Percentiles rank a stretch among this genome's conserved stretches.
phyloP scores from a whole-genome alignment of 129 eudicot species.

The Calendula officinalis region DNA sequence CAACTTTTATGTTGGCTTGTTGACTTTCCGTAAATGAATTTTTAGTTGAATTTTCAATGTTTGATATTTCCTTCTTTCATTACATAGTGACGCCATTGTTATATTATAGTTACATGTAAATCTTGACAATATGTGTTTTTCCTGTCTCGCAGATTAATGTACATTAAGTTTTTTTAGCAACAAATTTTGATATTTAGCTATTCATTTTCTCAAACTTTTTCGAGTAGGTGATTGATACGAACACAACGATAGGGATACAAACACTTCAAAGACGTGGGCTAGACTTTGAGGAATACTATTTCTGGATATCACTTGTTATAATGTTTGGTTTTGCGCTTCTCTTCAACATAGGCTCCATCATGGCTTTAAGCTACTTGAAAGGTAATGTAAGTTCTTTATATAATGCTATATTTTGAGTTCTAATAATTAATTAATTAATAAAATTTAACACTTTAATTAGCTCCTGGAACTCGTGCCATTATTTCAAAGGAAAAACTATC shows the following conservation, averaged over 20 bases:
- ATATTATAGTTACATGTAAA: too few relatives aligned
- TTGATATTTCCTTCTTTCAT: too few relatives aligned
- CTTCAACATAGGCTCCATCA: slow-evolving; percentile 36
- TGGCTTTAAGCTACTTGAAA: slow-evolving; percentile 44
- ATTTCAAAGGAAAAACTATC: slow-evolving; percentile 62
- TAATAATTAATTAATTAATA: slow-evolving; percentile 2
- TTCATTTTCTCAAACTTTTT: not conserved
- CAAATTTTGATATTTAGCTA: too few relatives aligned
- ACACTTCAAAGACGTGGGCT: slow-evolving; percentile 44
- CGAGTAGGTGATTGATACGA: slow-evolving; percentile 20
- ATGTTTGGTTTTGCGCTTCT: slow-evolving; percentile 34
- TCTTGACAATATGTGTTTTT: too few relatives aligned
- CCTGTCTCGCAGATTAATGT: too few relatives aligned
- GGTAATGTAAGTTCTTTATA: slow-evolving; percentile 19
- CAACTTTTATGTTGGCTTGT: too few relatives aligned
- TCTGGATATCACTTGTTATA: slow-evolving; percentile 46
- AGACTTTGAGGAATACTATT: slow-evolving; percentile 30
- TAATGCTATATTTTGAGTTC: not conserved
- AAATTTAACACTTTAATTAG: slow-evolving; percentile 26
- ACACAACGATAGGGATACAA: slow-evolving; percentile 37
- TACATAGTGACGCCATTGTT: too few relatives aligned
- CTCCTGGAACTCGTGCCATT: slow-evolving; percentile 56
- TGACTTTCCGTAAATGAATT: too few relatives aligned
- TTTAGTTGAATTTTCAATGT: too few relatives aligned
- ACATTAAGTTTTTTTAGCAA: too few relatives aligned